Conservation (phyloP, 306 rosid species). For the Arachis stenosperma region DNA sequence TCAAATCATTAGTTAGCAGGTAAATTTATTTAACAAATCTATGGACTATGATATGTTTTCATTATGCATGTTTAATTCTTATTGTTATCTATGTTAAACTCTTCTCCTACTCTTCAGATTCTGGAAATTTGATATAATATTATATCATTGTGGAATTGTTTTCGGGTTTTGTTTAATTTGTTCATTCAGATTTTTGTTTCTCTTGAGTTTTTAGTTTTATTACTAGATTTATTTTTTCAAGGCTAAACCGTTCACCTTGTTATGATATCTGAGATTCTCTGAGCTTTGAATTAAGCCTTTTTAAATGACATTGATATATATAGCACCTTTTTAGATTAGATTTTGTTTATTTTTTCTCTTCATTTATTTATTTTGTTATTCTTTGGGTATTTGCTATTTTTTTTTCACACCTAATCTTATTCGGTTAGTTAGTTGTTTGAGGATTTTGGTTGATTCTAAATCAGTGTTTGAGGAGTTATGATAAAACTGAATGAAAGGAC, state of each 20-base stretch:
- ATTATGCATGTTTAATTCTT: neutral
- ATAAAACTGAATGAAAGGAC: too few species aligned
- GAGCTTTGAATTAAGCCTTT: neutral
- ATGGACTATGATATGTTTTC: neutral
- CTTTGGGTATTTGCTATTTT: neutral
- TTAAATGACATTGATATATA: neutral
- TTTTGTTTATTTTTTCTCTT: neutral
- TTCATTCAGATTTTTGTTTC: neutral
- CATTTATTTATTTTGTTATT: neutral
- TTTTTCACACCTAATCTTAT: neutral
- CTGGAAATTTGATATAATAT: too few species aligned
- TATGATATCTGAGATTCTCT: neutral
- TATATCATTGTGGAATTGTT: neutral
- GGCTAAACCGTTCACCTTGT: neutral
- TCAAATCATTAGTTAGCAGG: neutral
- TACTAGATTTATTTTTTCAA: neutral
- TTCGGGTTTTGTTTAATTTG: neutral
- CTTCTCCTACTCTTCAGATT: neutral
- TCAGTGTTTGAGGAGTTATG: too few species aligned
- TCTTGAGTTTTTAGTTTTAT: conserved; percentile 6
- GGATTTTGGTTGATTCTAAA: conserved; percentile 5
- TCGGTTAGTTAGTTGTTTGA: neutral
- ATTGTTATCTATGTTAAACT: neutral
- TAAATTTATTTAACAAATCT: neutral
- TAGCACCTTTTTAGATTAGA: neutral